These are phyloP conservation scores for Fraxinus latifolia DNA, from an alignment of 305 asterid genomes.

Conservation along the genomic window DNA sequence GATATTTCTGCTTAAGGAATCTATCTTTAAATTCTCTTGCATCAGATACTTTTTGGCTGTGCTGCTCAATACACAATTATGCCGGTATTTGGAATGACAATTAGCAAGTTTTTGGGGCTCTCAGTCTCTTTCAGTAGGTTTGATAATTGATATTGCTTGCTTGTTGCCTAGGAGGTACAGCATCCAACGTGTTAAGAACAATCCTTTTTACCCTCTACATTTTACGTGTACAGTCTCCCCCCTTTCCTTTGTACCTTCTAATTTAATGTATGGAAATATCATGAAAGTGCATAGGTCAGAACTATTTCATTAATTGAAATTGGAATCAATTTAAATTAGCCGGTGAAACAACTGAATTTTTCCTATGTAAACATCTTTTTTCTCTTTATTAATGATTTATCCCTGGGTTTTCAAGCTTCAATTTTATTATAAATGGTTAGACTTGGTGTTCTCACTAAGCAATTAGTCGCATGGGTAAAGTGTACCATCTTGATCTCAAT, in stretches of 20 bases:
- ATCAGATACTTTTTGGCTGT: slow-evolving; percentile 83
- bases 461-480: neutral
- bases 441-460: neutral
- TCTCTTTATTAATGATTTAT: neutral
- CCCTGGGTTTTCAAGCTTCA: neutral
- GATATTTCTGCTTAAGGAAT: neutral
- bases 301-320: neutral
- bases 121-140: slow-evolving; percentile 73
- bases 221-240: neutral
- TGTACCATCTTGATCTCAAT: neutral
- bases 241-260: neutral
- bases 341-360: neutral
- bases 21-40: neutral
- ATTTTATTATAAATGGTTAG: neutral
- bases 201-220: neutral
- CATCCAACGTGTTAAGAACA: slow-evolving; percentile 81
- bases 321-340: neutral
- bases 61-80: slow-evolving; percentile 77
- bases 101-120: slow-evolving; percentile 74
- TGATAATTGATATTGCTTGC: slow-evolving; percentile 54
- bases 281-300: neutral
- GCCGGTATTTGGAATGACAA: slow-evolving; percentile 63
- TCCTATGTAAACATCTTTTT: neutral
- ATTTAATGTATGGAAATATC: neutral
- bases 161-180: slow-evolving; percentile 93